A percentile compares a stretch with the other conserved stretches of the same genome.
These are phyloP conservation scores for Nannizziopsis arthrosporioides DNA, from an alignment of 2,329 filamentous ascomycete species.

Conservation along the genomic window DNA sequence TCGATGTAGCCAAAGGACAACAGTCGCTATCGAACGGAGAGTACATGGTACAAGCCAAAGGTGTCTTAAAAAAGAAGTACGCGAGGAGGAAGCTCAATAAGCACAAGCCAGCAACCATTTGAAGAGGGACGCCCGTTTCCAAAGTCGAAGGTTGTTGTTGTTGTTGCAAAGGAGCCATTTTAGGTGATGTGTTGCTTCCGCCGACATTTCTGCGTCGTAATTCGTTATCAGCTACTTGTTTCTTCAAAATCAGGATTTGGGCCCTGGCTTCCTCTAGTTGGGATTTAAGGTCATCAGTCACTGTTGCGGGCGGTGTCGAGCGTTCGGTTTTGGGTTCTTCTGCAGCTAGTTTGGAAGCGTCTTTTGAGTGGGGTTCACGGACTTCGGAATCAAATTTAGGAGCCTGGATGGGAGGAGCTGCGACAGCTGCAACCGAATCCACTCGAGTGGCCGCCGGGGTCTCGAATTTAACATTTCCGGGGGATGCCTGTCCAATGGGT, in stretches of 20 bases:
- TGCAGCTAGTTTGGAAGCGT: neutral
- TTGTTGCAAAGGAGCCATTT: slow-evolving; percentile 24
- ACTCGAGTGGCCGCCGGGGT: slow-evolving; percentile 38
- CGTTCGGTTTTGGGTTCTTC: slow-evolving; percentile 17
- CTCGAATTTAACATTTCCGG: slow-evolving; percentile 36
- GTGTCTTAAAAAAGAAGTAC: slow-evolving; percentile 71
- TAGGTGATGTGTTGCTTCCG: slow-evolving; percentile 41
- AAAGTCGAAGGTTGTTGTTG: slow-evolving; percentile 43
- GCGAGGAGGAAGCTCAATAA: slow-evolving; percentile 85
- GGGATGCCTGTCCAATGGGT: slow-evolving; percentile 43
- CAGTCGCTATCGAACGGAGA: neutral
- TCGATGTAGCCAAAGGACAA: neutral
- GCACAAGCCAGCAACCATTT: slow-evolving; percentile 72
- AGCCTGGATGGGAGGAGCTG: slow-evolving; percentile 22
- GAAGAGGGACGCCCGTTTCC: slow-evolving; percentile 68
- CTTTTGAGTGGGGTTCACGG: slow-evolving; percentile 15
- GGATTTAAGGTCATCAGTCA: slow-evolving; percentile 53
- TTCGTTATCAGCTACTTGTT: slow-evolving; percentile 54
- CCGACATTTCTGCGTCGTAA: slow-evolving; percentile 68
- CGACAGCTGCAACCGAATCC: slow-evolving; percentile 25
- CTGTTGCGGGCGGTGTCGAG: slow-evolving; percentile 32
- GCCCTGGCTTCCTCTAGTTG: slow-evolving; percentile 66
- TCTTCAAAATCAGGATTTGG: slow-evolving; percentile 56
- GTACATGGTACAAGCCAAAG: neutral
- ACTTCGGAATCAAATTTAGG: slow-evolving; percentile 15